These are phyloP conservation scores for Fusarium sp. DNA, from an alignment of 2,329 filamentous ascomycete genomes.

Conservation along the genomic window DNA sequence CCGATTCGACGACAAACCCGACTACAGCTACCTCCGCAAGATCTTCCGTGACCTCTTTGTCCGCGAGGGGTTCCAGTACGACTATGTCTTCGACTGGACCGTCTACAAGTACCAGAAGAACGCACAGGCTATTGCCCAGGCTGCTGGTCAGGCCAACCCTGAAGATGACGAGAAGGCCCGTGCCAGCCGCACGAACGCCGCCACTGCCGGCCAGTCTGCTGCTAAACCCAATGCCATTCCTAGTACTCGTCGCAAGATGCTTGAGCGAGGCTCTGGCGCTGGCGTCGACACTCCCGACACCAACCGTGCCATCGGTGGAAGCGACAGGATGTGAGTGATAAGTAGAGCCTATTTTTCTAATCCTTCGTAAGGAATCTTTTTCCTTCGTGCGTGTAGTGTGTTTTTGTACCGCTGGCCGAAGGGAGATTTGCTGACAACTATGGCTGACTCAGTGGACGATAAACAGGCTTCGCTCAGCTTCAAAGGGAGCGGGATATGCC, in stretches of 20 bases:
- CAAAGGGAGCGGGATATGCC: constrained; percentile 72
- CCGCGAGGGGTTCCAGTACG: constrained; percentile 98
- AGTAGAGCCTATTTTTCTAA: constrained; percentile 61
- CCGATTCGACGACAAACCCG: constrained; percentile 99
- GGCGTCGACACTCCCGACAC: constrained; percentile 77
- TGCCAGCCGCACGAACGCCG: constrained; percentile 74
- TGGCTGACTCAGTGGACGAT: constrained; percentile 88
- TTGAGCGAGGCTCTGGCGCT: constrained; percentile 73
- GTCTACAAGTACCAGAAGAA: constrained; percentile 99
- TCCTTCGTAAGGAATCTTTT: constrained; percentile 90
- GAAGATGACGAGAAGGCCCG: constrained; percentile 83
- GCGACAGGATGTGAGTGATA: constrained; percentile 96
- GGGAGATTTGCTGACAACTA: constrained; percentile 77
- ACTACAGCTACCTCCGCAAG: constrained; percentile 99
- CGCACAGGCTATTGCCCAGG: constrained; percentile 91
- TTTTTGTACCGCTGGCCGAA: constrained; percentile 78
- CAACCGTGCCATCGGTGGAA: constrained; percentile 81
- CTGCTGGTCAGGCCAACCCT: constrained; percentile 74
- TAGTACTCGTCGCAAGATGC: constrained; percentile 86
- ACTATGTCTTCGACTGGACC: constrained; percentile 99
- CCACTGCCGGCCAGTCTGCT: constrained; percentile 73
- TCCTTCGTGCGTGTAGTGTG: constrained; percentile 84
- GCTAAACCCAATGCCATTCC: constrained; percentile 80
- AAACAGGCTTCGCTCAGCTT: constrained; percentile 87
- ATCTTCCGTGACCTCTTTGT: constrained; percentile 99